phyloP scores from a whole-genome alignment of 768 basidiomycete species.

The Tylopilus balloui region DNA sequence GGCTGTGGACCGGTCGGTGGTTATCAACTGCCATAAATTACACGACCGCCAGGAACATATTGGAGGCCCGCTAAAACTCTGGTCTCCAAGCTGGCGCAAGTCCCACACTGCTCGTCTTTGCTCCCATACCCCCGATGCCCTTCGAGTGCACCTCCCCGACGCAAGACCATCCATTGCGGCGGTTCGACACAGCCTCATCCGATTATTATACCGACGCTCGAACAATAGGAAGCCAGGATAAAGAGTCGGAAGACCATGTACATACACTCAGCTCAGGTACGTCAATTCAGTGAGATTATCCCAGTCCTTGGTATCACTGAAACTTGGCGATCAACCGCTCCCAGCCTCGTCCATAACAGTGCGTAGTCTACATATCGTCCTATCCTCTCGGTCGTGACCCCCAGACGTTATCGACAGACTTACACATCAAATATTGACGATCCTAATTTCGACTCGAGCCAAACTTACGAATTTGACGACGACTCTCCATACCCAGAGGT shows the following conservation, averaged over 20 bases:
- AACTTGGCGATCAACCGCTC: background rate
- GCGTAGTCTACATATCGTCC: conserved; percentile 3
- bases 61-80: conserved; percentile 10
- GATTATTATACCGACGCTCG: conserved; percentile 11
- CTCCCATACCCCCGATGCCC: conserved; percentile 17
- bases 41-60: conserved; percentile 15
- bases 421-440: conserved; percentile 17
- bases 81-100: conserved; percentile 10
- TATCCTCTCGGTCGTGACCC: background rate
- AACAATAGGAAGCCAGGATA: conserved; percentile 20
- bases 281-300: conserved; percentile 8
- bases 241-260: conserved; percentile 19
- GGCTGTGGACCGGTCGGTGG: too few relatives aligned
- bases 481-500: conserved; percentile 4
- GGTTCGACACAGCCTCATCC: conserved; percentile 1
- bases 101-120: conserved; percentile 3
- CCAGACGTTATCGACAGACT: background rate
- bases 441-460: conserved; percentile 24
- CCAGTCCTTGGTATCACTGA: background rate
- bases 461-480: conserved; percentile 37
- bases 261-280: conserved; percentile 18
- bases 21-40: conserved; percentile 17
- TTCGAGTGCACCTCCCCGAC: conserved; percentile 8
- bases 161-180: conserved; percentile 17
- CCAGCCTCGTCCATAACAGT: conserved; percentile 20